Evolutionary conservation across 1,139 yeast species (phyloP), one percentile per base, ranked within the genome.

Genomic region (Magnusiomyces ingens): DNA sequence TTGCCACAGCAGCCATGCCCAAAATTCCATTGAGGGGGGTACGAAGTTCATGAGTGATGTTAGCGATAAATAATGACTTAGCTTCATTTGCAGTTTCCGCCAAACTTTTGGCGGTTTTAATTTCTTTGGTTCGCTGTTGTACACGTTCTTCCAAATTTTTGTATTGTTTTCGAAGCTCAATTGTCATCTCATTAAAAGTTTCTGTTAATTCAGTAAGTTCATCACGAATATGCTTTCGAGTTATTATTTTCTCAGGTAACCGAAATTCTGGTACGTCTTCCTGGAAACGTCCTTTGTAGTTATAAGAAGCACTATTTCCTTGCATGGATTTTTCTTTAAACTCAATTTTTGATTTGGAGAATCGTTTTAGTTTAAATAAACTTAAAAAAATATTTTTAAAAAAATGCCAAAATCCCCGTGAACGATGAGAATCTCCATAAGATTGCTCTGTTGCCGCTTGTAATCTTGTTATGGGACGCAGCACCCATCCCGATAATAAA

Each of bases 1-100:
- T 84, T 5, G 96, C 93, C 56, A 90, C 86, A 1, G 95, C 84
- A 0, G 96, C 86, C 95, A 90, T 88, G 56, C 97, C 97, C 53
- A 90, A 72, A 42, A 90, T 90, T 67, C 97, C 97, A 69, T 90
- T 90, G 59, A 90, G 72, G 1, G 97, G 97, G 0, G 97, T 90
- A 63, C 96, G 77, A 64, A 90, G 75, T 69, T 90, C 97, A 66
- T 90, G 97, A 0, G 96, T 88, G 38, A 90, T 90, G 66, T 90
- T 90, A 3, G 97, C 97, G 64, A 90, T 89, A 67, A 90, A 90
- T 4, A 89, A 89, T 0, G 96, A 88, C 63, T 90, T 90, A 8
- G 96, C 95, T 64, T 89, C 96, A 69, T 87, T 89, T 1, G 98
- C 98, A 32, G 86, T 80, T 51, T 71, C 73, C 0, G 74, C 74